Base-by-base conservation (phyloP, 306 rosid genomes). In the Vigna reflexopilosa region DNA sequence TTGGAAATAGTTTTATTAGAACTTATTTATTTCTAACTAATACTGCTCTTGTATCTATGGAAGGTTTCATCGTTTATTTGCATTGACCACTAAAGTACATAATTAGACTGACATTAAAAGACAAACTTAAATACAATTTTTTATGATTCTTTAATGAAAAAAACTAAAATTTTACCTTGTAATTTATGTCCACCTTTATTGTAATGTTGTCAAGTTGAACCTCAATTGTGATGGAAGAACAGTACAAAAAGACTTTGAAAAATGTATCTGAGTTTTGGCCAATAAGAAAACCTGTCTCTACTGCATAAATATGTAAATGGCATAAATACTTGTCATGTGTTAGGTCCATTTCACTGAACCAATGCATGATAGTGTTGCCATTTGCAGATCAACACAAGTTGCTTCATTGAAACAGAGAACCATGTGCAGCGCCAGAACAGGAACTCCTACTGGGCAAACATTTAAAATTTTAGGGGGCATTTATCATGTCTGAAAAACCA, bases 321-420 rank as follows among this genome's bases (percentile, higher is more conserved):
- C 38, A 20, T 72, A 54, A 55, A 19, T 54, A 72, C 22, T 51
- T 32, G 76, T 34, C 49, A 19, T 12, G 76, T 54, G 51, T 36
- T 54, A 51, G 75, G 42, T n/a, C 44, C 75, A 70, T 70, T 71
- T 32, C 63, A 40, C 47, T 49, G 59, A 30, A 71, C n/a, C 4
- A 36, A 34, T 38, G 47, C 77, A 72, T 72, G 8, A 36, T 50
- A 52, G 51, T 73, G 4, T 8, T 73, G n/a, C 54, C 57, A 22
- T 40, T 20, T 38, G 52, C 67, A 56, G 36, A 72, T 71, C 51
- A 55, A 54, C 64, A 34, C 22, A 34, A 0, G 65, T 52, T 52
- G 22, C 34, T 34, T 34, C 22, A n/a, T 51, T 50, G 10, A 48
- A 49, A 48, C 74, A 28, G 16, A 30, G 28, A 70, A 30, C 61